Conservation (phyloP, 23 red algal species). For the Gracilaria domingensis region DNA sequence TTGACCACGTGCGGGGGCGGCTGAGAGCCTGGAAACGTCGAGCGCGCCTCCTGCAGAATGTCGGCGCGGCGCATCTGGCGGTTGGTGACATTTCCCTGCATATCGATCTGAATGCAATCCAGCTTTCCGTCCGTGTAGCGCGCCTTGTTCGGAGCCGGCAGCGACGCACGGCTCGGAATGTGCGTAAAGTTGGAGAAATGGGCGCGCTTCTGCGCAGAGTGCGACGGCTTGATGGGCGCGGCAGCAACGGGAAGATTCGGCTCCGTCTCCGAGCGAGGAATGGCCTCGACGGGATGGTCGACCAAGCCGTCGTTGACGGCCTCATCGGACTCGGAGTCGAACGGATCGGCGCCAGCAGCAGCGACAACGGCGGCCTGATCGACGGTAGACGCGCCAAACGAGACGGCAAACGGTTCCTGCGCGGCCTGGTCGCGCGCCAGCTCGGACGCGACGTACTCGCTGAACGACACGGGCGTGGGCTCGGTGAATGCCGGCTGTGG, state of each 20-base stretch:
- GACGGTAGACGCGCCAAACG: neutral
- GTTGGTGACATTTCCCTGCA: constrained; percentile 8
- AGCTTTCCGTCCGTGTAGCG: constrained; percentile 31
- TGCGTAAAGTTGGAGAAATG: neutral
- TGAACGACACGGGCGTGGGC: constrained; percentile 29
- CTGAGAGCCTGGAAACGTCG: constrained; percentile 29
- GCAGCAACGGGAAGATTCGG: neutral
- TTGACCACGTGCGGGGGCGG: constrained; percentile 43
- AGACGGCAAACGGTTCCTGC: constrained; percentile 4
- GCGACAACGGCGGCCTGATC: too few species aligned
- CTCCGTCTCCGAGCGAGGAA: constrained; percentile 18
- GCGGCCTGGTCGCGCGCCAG: constrained; percentile 25
- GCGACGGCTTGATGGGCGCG: neutral
- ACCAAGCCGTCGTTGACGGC: neutral
- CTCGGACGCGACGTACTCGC: constrained; percentile 63
- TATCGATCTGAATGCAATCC: constrained; percentile 63
- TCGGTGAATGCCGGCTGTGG: constrained; percentile 12
- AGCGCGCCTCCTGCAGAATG: constrained; percentile 64
- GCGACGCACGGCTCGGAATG: neutral
- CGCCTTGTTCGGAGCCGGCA: neutral
- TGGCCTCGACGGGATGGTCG: neutral
- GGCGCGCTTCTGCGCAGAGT: neutral
- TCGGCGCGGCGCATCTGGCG: constrained; percentile 61
- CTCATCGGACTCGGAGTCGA: constrained; percentile 30
- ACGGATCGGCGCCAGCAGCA: neutral